These are phyloP conservation scores for Colletotrichum sp. DNA, from an alignment of 2,329 filamentous ascomycete genomes.

Conservation along the genomic window DNA sequence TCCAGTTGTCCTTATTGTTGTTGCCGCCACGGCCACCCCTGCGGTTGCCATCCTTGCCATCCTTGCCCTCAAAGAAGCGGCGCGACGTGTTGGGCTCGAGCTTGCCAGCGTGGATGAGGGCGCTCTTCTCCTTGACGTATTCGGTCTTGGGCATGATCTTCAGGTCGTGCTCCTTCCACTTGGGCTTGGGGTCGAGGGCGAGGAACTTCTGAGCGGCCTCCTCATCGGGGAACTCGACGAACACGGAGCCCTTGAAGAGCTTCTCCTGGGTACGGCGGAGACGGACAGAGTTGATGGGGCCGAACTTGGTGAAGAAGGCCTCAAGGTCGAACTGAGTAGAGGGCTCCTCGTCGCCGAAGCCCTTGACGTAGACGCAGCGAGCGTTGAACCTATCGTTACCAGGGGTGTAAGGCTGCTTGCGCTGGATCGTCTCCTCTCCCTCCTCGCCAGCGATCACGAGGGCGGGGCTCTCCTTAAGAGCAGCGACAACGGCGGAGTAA, in stretches of 20 bases:
- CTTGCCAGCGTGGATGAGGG: conserved; percentile 74
- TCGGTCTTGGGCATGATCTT: conserved; percentile 86
- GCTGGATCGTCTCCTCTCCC: conserved; percentile 73
- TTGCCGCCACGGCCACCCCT: conserved; percentile 41
- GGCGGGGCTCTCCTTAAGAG: conserved; percentile 77
- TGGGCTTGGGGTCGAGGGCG: conserved; percentile 77
- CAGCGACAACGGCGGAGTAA: conserved; percentile 81
- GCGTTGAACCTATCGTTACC: conserved; percentile 71
- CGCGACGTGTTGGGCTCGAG: conserved; percentile 60
- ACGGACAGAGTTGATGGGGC: conserved; percentile 80
- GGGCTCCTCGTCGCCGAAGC: conserved; percentile 84
- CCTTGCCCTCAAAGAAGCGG: conserved; percentile 56
- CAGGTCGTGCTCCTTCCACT: conserved; percentile 82
- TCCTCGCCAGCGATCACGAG: conserved; percentile 78
- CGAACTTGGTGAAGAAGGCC: conserved; percentile 84
- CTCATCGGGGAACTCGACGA: conserved; percentile 87
- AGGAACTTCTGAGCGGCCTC: conserved; percentile 84
- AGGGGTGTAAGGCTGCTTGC: conserved; percentile 72
- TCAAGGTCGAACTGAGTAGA: conserved; percentile 94
- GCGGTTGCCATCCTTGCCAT: conserved; percentile 30
- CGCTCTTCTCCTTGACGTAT: conserved; percentile 80
- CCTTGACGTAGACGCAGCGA: conserved; percentile 88
- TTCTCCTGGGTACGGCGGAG: conserved; percentile 78
- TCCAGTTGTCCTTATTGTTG: conserved; percentile 61
- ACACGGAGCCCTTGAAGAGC: conserved; percentile 94